Base-by-base conservation (phyloP, 148 eudicot genomes). In the Amaranthus palmeri region DNA sequence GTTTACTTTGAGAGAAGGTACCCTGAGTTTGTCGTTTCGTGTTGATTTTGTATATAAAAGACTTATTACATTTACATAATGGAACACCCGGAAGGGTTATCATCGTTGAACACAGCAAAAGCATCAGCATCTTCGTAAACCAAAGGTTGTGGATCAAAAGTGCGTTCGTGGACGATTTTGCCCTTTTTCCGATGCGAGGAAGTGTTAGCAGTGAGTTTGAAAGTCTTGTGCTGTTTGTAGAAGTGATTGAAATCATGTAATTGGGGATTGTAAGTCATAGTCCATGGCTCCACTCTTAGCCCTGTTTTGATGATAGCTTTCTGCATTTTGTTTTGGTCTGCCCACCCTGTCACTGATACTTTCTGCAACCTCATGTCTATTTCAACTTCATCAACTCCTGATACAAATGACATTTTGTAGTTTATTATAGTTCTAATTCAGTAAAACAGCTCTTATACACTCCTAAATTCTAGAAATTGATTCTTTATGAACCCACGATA, bases 301-400 rank as follows among this genome's bases (percentile, higher is more conserved):
- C 96, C 96, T 3, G 83, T 84, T 47, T 78, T 81, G 15, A 85
- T 76, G n/a, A 82, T 86, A 15, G 84, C 65, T 75, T 86, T 84
- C 2, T 85, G 81, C 48, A 87, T 79, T 66, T 82, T 81, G 58
- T 81, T 76, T 53, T 82, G 88, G 7, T 85, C 84, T 0, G 71
- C 81, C 72, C 81, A 75, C 4, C 96, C 96, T 3, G 83, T 87
- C 3, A 87, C 92, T 0, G 85, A 87, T 53, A 87, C 96, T 67
- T 90, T 90, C 46, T 90, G 92, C 83, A 84, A 74, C 49, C 10
- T 10, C 85, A 86, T 84, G 70, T 90, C 88, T 44, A 90, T 79
- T 10, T 87, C 90, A 3, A 90, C 71, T 40, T 69, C 72, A 48
- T 87, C 80, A n/a, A 87, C 88, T 65, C 96, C 90, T 87, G 77